Evolutionary conservation across 2,329 filamentous ascomycete genomes (phyloP).

Genomic region (Malbranchea zuffiana): DNA sequence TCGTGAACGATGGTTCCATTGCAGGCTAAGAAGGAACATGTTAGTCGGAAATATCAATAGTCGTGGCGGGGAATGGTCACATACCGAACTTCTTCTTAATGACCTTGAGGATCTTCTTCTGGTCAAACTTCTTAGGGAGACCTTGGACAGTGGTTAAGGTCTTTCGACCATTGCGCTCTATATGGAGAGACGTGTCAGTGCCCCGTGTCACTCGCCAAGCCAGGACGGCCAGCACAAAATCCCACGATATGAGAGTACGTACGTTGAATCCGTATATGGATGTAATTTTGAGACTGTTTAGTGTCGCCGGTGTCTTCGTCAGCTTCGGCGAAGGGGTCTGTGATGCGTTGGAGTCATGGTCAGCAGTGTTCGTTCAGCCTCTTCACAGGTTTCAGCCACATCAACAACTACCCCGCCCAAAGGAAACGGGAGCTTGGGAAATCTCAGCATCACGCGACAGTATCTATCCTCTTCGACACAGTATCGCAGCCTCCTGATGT

Average conservation of each 20-base stretch:
- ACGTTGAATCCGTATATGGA: slow-evolving; percentile 99
- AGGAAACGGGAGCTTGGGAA: slow-evolving; percentile 12
- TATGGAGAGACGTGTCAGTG: slow-evolving; percentile 19
- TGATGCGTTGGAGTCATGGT: slow-evolving; percentile 19
- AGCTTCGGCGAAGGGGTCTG: slow-evolving; percentile 99
- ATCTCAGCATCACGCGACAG: slow-evolving; percentile 1
- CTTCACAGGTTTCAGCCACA: slow-evolving; percentile 15
- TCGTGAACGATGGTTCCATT: slow-evolving; percentile 99
- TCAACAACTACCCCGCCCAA: slow-evolving; percentile 29
- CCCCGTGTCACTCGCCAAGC: slow-evolving; percentile 7
- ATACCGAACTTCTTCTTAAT: slow-evolving; percentile 99
- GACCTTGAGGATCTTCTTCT: slow-evolving; percentile 99
- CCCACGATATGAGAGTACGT: slow-evolving; percentile 35
- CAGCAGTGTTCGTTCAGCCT: slow-evolving; percentile 22
- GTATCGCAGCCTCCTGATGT: neutral
- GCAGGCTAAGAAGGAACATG: slow-evolving; percentile 54
- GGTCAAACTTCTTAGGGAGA: slow-evolving; percentile 96
- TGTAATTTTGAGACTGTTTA: slow-evolving; percentile 94
- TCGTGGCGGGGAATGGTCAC: slow-evolving; percentile 21
- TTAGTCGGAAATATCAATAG: slow-evolving; percentile 15
- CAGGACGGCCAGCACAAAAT: neutral
- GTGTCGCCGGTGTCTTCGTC: slow-evolving; percentile 97
- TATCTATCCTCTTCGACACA: neutral
- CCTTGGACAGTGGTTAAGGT: slow-evolving; percentile 99
- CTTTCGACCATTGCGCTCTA: slow-evolving; percentile 99